Evolutionary conservation across 1,139 yeast species (phyloP), one percentile per base, ranked within the genome.

Genomic region (Magnusiomyces suaveolens): DNA sequence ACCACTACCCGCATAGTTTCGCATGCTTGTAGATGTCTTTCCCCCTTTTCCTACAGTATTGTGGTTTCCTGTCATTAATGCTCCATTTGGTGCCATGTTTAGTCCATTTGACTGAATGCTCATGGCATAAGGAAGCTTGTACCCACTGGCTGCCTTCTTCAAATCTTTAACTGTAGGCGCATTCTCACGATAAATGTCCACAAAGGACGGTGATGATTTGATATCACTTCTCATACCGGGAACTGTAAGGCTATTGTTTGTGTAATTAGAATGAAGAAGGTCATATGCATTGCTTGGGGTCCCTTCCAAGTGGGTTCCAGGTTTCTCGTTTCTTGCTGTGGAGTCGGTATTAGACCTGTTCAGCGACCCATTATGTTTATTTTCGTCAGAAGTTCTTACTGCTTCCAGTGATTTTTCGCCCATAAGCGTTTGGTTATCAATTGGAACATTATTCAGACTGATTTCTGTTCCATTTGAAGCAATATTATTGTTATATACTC

Each of bases 121-220:
- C 43, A 36, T 43, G 50, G n/a, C 25, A 49, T 16, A 44, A 2
- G 56, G 52, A 47, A 57, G 52, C 26, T 50, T 48, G 29, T 54
- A 54, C 4, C 65, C 66, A 18, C 62, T 56, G 1, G 64, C 65
- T 1, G 63, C 63, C 20, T 61, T 56, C 52, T 63, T 62, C 33
- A 64, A 56, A 43, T 64, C 67, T 16, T 52, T 47, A 8, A 64
- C 64, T n/a, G 57, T 54, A 14, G 67, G 67, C 2, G 62, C 51
- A 23, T 53, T 55, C 36, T 59, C 62, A 18, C 59, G 54, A 29
- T 58, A 46, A 2, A 51, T 16, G 12, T 54, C 59, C 1, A 50
- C 51, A 26, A 51, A 51, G 0, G 54, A 49, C n/a, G 48, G 52
- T 14, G 44, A 46, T 14, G 54, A 36, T 16, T 51, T 46, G 4